Base-by-base conservation (phyloP, 768 basidiomycete species). In the Lyophyllum shimeji region DNA sequence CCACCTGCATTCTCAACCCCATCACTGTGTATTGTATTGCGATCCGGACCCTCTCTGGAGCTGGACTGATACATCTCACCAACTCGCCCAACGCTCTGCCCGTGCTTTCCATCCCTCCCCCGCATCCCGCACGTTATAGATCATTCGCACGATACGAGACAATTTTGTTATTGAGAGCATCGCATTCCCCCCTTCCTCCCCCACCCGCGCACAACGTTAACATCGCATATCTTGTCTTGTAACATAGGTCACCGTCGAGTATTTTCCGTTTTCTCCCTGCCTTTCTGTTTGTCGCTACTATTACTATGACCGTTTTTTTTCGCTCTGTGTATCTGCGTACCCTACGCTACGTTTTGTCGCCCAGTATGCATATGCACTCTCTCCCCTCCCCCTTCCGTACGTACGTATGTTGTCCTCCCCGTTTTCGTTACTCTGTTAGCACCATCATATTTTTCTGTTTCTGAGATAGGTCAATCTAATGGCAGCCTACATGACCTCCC, bases 191-290 rank as follows among this genome's bases (percentile, higher is more conserved):
- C 51, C 7, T 6, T 8, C 27, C 37, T 15, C 39, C 44, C 21
- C 44, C 2, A 9, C 5, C 21, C 15, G 20, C n/a, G n/a, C n/a
- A n/a, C n/a, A 20, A 46, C 25, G 29, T 49, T 34, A 86, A 84
- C 84, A 84, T 83, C 82, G 82, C 82, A 84, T 73, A 79, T 71
- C 72, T 37, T 48, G 51, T 73, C 74, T 63, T 62, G 61, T 66
- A 66, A 54, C 58, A 68, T 65, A 64, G 63, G 67, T 62, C 68
- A n/a, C 60, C 65, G 66, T 68, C 59, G 59, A 60, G 59, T 60
- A 60, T 60, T 60, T 39, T 23, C 9, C 20, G 18, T 64, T 59
- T 56, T 52, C 43, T 31, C 33, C 60, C 52, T 61, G 53, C 23
- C 31, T 12, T 47, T 60, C 24, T 59, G 53, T 62, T 63, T 55